Conservation (phyloP, 2,329 filamentous ascomycete species). For the Coniochaeta sp. region DNA sequence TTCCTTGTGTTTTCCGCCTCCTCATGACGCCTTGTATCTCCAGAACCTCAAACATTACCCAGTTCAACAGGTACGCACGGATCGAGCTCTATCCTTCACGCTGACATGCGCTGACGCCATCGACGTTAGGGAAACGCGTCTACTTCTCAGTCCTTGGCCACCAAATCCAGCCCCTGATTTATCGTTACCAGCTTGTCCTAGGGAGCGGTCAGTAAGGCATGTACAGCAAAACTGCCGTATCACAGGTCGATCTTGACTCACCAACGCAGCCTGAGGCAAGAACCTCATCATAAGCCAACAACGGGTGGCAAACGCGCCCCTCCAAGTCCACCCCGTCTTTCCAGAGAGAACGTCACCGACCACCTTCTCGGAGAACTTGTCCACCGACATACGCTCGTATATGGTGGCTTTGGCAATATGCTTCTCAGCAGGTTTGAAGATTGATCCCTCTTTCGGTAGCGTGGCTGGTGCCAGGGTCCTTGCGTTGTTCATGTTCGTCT, state of each 20-base stretch:
- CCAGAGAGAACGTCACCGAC: constrained; percentile 4
- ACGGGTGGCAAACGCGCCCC: not conserved
- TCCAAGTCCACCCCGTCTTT: not conserved
- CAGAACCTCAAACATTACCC: too few species aligned
- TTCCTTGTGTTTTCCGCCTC: not conserved
- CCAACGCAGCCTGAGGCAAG: not conserved
- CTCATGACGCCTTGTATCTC: too few species aligned
- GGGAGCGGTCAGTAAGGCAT: not conserved
- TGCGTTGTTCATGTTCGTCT: constrained; percentile 9
- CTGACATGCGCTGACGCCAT: not conserved
- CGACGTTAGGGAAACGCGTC: too few species aligned
- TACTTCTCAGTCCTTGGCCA: not conserved
- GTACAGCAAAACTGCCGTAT: not conserved
- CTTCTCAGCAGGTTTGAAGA: constrained; percentile 1
- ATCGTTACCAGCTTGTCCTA: constrained; percentile 1
- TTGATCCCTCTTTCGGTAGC: not conserved
- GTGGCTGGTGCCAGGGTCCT: not conserved
- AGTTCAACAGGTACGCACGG: too few species aligned
- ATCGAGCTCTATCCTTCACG: too few species aligned
- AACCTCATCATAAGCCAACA: not conserved
- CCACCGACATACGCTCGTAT: not conserved
- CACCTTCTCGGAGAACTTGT: constrained; percentile 2
- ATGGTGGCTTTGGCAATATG: not conserved
- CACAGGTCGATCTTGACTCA: not conserved
- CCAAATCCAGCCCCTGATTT: not conserved